These are phyloP conservation scores for Daphne laureola DNA, from an alignment of 441 rosid species.

Conservation along the genomic window DNA sequence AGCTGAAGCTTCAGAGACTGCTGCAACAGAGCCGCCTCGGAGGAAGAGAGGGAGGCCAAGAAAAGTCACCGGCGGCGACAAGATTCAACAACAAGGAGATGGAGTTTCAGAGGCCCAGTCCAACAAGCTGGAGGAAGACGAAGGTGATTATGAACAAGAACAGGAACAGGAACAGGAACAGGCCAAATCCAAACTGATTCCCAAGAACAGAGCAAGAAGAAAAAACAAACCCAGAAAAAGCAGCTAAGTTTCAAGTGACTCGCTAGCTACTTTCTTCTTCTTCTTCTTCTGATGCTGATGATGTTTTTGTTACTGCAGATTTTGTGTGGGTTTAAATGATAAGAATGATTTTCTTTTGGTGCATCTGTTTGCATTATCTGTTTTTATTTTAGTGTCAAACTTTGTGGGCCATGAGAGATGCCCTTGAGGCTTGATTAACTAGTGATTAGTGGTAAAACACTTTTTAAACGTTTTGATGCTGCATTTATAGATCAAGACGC, in stretches of 20 bases:
- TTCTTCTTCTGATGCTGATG: too few species aligned
- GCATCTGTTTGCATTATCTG: background rate
- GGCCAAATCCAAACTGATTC: slow-evolving; percentile 20
- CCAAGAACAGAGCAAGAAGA: slow-evolving; percentile 55
- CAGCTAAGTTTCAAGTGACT: slow-evolving; percentile 27
- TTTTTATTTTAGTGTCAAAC: too few species aligned
- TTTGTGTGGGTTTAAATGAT: slow-evolving; percentile 4
- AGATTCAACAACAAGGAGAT: slow-evolving; percentile 19
- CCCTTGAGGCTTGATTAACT: too few species aligned
- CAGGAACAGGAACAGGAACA: slow-evolving; percentile 12
- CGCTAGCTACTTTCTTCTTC: background rate
- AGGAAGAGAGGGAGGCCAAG: slow-evolving; percentile 81
- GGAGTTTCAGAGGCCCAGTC: slow-evolving; percentile 21
- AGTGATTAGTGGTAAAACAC: too few species aligned
- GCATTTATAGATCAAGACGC: too few species aligned
- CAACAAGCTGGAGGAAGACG: slow-evolving; percentile 22
- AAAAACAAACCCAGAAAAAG: slow-evolving; percentile 75
- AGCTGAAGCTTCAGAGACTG: slow-evolving; percentile 43
- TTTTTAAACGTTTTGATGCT: too few species aligned
- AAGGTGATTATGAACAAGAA: slow-evolving; percentile 16
- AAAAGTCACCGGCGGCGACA: slow-evolving; percentile 28
- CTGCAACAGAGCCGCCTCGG: slow-evolving; percentile 20
- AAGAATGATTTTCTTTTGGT: slow-evolving; percentile 7
- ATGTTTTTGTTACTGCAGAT: background rate
- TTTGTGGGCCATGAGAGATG: too few species aligned